A percentile compares a stretch with the other conserved stretches of the same genome.
Conservation (phyloP, 176 grass and related monocot species). For the Cenchrus purpureus region DNA sequence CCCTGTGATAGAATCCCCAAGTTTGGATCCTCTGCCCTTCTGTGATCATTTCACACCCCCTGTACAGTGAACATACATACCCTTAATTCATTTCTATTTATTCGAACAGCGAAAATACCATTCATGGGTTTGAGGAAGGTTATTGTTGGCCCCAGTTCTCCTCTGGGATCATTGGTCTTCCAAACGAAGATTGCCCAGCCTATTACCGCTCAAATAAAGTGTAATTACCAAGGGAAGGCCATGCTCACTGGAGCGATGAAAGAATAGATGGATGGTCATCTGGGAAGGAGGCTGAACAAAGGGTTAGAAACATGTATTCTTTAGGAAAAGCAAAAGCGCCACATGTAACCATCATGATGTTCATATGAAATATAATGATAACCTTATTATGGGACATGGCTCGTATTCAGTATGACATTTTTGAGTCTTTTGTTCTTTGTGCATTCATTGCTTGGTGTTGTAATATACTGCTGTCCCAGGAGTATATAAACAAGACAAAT, state of each 20-base stretch:
- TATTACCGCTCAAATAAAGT: constrained; percentile 54
- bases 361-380: constrained; percentile 50
- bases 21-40: constrained; percentile 61
- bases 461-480: background rate
- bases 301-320: constrained; percentile 50
- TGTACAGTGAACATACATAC: constrained; percentile 56
- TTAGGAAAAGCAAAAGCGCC: constrained; percentile 39
- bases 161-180: constrained; percentile 55
- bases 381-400: constrained; percentile 10
- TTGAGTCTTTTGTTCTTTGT: background rate
- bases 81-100: constrained; percentile 72
- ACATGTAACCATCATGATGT: constrained; percentile 48
- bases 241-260: constrained; percentile 30
- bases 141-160: constrained; percentile 54
- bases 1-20: constrained; percentile 90
- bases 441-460: background rate
- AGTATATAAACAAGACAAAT: background rate
- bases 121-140: constrained; percentile 60
- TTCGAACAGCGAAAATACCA: constrained; percentile 74
- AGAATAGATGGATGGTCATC: constrained; percentile 36
- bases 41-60: constrained; percentile 79
- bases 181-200: constrained; percentile 45
- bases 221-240: constrained; percentile 48
- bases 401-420: constrained; percentile 6
- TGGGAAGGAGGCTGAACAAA: constrained; percentile 32